phyloP scores from a whole-genome alignment of 768 basidiomycete genomes.

The Suillus luteus region DNA sequence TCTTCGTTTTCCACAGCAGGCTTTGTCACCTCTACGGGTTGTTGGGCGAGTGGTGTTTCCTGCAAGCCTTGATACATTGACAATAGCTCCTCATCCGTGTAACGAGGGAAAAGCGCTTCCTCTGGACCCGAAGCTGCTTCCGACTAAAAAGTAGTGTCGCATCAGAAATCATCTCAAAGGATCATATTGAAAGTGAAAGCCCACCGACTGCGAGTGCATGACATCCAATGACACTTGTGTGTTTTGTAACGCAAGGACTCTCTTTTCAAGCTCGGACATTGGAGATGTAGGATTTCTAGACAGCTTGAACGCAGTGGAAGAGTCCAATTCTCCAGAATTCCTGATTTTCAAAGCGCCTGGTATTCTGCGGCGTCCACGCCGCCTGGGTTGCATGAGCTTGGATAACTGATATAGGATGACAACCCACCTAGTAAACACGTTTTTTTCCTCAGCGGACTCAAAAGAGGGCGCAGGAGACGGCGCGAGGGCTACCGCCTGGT shows the following conservation, averaged over 20 bases:
- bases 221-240: neutral
- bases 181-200: neutral
- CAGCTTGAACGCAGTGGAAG: neutral
- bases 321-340: neutral
- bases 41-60: constrained; percentile 21
- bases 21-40: constrained; percentile 14
- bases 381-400: constrained; percentile 9
- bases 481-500: constrained; percentile 21
- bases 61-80: constrained; percentile 46
- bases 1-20: constrained; percentile 15
- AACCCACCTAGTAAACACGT: neutral
- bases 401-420: neutral
- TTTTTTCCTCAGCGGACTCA: neutral
- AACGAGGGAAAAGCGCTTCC: constrained; percentile 9
- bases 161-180: neutral
- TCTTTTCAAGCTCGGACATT: constrained; percentile 9
- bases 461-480: constrained; percentile 11
- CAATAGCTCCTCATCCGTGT: constrained; percentile 40
- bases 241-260: constrained; percentile 7
- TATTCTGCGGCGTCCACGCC: neutral
- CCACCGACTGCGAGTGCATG: neutral
- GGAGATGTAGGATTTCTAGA: neutral
- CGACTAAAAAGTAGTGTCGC: neutral
- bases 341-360: neutral
- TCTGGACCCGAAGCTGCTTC: neutral